Evolutionary conservation across 176 grass and related monocot genomes (phyloP).

Genomic region (Aegilops bicornis): DNA sequence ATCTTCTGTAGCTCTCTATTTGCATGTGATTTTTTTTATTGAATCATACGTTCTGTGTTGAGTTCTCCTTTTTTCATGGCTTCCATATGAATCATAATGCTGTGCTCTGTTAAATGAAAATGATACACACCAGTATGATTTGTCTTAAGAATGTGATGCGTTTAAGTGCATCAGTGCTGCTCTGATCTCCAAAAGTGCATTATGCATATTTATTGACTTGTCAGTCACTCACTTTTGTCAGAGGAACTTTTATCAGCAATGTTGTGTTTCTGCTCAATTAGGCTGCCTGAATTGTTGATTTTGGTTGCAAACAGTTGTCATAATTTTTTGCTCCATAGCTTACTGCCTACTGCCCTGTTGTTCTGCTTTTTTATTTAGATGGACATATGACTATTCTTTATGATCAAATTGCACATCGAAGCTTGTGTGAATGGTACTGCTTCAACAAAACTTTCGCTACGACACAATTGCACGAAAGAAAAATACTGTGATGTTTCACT

Average conservation of each 20-base stretch:
- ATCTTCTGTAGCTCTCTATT: background rate
- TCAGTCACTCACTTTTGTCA: background rate
- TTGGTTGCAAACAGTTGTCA: background rate
- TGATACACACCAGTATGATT: background rate
- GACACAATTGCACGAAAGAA: background rate
- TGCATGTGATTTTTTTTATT: background rate
- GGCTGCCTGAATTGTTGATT: background rate
- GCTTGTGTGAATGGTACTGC: background rate
- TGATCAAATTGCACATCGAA: background rate
- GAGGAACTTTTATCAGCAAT: background rate
- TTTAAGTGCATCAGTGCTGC: constrained; percentile 9
- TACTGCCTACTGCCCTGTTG: background rate
- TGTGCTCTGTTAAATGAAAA: background rate
- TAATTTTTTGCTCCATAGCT: constrained; percentile 5
- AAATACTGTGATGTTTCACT: constrained; percentile 2
- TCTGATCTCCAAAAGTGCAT: background rate
- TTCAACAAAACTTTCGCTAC: background rate
- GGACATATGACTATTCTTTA: background rate
- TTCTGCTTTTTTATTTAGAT: background rate
- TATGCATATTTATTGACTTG: background rate
- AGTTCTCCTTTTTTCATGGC: background rate
- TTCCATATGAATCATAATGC: constrained; percentile 7
- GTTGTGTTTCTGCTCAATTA: background rate
- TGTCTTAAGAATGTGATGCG: background rate
- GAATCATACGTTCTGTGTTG: background rate